Percentiles rank a stretch among this genome's conserved stretches.
phyloP scores from a whole-genome alignment of 2,329 filamentous ascomycete species.

The Penicillium aurantiogriseum region DNA sequence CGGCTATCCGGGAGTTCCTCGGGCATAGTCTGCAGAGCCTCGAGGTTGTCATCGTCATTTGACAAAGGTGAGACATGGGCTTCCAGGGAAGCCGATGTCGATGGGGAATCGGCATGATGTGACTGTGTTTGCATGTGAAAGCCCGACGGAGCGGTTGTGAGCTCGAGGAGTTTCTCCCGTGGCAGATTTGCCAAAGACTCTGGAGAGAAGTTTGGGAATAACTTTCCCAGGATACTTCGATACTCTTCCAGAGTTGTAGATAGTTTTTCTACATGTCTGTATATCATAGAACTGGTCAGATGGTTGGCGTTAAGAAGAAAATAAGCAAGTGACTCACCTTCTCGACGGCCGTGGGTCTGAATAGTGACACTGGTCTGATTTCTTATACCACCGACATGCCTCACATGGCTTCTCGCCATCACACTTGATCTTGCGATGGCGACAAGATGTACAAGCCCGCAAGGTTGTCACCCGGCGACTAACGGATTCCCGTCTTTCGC shows the following conservation, averaged over 20 bases:
- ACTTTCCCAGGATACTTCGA: conserved; percentile 58
- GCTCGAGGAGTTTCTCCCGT: conserved; percentile 58
- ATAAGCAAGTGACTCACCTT: conserved; percentile 55
- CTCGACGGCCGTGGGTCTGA: conserved; percentile 77
- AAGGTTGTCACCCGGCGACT: conserved; percentile 40
- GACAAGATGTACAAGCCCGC: conserved; percentile 70
- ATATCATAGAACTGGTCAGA: neutral
- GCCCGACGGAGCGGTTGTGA: conserved; percentile 41
- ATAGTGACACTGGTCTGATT: conserved; percentile 75
- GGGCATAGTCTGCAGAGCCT: conserved; percentile 68
- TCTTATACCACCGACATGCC: conserved; percentile 77
- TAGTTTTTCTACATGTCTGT: conserved; percentile 53
- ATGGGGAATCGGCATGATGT: conserved; percentile 41
- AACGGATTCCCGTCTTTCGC: conserved; percentile 36
- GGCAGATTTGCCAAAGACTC: conserved; percentile 53
- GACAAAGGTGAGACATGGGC: conserved; percentile 40
- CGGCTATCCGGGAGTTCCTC: conserved; percentile 53
- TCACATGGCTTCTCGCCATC: conserved; percentile 79
- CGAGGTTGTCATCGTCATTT: conserved; percentile 55
- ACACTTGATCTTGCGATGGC: conserved; percentile 79
- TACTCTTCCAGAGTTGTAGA: conserved; percentile 67
- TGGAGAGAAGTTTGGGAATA: conserved; percentile 61
- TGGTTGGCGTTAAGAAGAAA: conserved; percentile 18
- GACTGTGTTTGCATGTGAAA: conserved; percentile 33
- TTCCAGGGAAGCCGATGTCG: conserved; percentile 49